Evolutionary conservation across 179 eudicot genomes (phyloP), one percentile per base, ranked within the genome.

Genomic region (Drosera spatulata): DNA sequence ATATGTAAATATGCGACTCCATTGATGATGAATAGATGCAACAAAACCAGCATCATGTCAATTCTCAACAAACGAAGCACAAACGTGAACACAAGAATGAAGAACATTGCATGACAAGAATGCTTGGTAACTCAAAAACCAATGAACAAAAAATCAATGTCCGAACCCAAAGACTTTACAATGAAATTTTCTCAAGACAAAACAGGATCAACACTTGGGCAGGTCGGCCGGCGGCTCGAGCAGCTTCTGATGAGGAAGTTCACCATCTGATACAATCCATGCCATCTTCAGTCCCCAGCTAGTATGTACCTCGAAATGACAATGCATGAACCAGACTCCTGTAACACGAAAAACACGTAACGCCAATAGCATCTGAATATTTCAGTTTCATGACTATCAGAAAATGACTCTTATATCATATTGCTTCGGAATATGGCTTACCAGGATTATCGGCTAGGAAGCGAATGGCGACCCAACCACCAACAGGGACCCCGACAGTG

Each of bases 271-370:
- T 5, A 82, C 86, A 13, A 83, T 58, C 94, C 88, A 82, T 2
- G 81, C 88, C 88, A 85, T 85, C 61, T 69, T 80, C 71, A 85
- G 62, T 6, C 88, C 88, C 88, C 95, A 83, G 56, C 83, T 83
- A 60, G 79, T 37, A 44, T 81, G 95, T 47, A 83, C 86, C 22
- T 83, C 95, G 56, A 86, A 73, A 58, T 86, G 95, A 55, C 94
- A 86, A 51, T 86, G 94, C 88, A 86, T 80, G 61, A 81, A 70
- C 88, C 94, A 82, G 4, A 73, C 88, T 12, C 86, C 86, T 84
- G 50, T 50, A 12, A 12, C 14, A 4, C 33, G 33, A 22, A 22
- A 22, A 22, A 22, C 0, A 22, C 33, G 33, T 22, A 22, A 22
- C 33, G 33, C 33, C 33, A 22, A 22, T 22, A 22, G 33, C 33